Base-by-base conservation (phyloP, 176 grass and related monocot genomes). In the Dactylis glomerata region DNA sequence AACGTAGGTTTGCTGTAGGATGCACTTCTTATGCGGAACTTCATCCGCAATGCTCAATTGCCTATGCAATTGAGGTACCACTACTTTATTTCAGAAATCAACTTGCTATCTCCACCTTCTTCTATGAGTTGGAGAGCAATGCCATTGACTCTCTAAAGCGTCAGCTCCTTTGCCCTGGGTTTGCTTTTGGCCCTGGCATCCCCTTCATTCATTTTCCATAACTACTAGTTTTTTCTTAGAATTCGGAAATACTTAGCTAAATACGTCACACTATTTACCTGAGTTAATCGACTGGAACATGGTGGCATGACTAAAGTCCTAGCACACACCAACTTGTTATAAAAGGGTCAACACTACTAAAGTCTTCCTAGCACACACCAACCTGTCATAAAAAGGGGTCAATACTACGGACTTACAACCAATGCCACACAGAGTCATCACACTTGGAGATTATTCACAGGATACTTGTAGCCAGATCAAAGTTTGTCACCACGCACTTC, bases 361-460 rank as follows among this genome's bases (percentile, higher is more conserved):
- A 30, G 64, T 52, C 68, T 65, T 15, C 12, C 23, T 10, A 44
- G 64, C 52, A 64, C 32, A 31, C 14, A 49, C 44, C 52, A 31
- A 83, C 42, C 31, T 27, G 75, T 6, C 26, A 66, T 23, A 51
- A 67, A 67, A 67, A n/a, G n/a, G 30, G 17, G n/a, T 13, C 27
- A 75, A 42, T 73, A 69, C 41, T 56, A 67, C 62, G 47, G 44
- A 46, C 42, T 76, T 81, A 57, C 68, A 81, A 56, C 17, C 81
- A 8, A 56, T 17, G 50, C 26, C 41, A 22, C 17, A 80, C 75
- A 68, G 71, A 74, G 76, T 26, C 20, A 76, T 72, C n/a, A 72
- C 11, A 36, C 62, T 16, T 66, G 36, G 71, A 64, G 3, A 89
- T 77, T 78, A 87, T 87, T 84, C 87, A 87, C 87, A 92, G 16